Percentiles rank a stretch among this genome's conserved stretches.
These are phyloP conservation scores for Cyclocybe aegerita DNA, from an alignment of 768 basidiomycete species.

Conservation along the genomic window DNA sequence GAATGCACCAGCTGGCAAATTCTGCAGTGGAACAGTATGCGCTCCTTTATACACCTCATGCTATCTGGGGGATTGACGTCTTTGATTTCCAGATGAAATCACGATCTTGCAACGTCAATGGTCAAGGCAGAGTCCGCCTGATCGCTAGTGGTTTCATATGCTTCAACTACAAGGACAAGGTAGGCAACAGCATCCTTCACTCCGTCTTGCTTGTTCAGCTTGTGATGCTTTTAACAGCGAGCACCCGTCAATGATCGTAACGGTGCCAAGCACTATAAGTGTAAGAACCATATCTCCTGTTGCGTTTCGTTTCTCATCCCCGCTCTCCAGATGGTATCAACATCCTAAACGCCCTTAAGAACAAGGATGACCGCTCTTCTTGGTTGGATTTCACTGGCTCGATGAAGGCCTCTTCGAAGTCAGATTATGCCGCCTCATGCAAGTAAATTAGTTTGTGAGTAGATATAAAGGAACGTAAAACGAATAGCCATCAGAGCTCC, in stretches of 20 bases:
- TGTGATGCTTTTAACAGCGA: not conserved
- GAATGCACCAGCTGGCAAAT: slow-evolving; percentile 1
- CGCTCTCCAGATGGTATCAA: slow-evolving; percentile 1
- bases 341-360: slow-evolving; percentile 1
- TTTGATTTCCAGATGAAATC: slow-evolving; percentile 1
- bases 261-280: slow-evolving; percentile 5
- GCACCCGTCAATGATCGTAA: slow-evolving; percentile 5
- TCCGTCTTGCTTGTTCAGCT: not conserved
- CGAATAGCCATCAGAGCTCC: too few species aligned
- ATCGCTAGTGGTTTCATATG: slow-evolving; percentile 13
- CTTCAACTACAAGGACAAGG: slow-evolving; percentile 14
- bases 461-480: too few species aligned
- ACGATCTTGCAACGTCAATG: slow-evolving; percentile 7
- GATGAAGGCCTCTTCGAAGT: not conserved
- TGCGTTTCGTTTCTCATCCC: not conserved
- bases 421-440: not conserved
- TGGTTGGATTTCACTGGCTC: not conserved
- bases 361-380: slow-evolving; percentile 6
- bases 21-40: slow-evolving; percentile 3
- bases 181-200: not conserved
- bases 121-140: slow-evolving; percentile 5
- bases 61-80: not conserved
- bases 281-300: not conserved
- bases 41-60: not conserved
- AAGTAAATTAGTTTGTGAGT: too few species aligned